Percentiles rank a stretch among this genome's conserved stretches.
These are phyloP conservation scores for Nakazawaea holstii DNA, from an alignment of 805 yeast genomes.

Conservation along the genomic window DNA sequence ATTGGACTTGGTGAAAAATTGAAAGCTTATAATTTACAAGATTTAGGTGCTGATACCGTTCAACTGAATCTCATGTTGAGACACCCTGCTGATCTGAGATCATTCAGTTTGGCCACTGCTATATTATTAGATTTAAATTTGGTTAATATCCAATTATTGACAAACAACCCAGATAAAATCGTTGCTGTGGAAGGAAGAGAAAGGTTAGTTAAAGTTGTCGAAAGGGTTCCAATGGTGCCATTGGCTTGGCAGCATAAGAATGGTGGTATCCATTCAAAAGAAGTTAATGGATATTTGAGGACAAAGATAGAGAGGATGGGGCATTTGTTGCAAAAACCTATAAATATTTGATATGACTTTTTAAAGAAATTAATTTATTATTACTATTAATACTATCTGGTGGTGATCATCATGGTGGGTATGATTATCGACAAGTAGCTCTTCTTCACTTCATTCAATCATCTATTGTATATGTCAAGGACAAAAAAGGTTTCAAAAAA, in stretches of 20 bases:
- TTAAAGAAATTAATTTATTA: neutral
- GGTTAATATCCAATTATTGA: conserved; percentile 64
- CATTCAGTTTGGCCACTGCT: conserved; percentile 90
- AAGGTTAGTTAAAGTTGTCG: conserved; percentile 66
- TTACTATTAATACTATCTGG: no score
- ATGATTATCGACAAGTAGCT: no score
- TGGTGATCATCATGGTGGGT: no score
- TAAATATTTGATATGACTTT: conserved; percentile 7
- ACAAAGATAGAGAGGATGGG: conserved; percentile 98
- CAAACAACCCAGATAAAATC: conserved; percentile 96
- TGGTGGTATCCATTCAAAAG: conserved; percentile 73
- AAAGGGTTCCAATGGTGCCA: conserved; percentile 96
- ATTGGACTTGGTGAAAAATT: conserved; percentile 97
- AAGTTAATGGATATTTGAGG: conserved; percentile 87
- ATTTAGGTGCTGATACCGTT: conserved; percentile 97
- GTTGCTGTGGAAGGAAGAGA: conserved; percentile 89
- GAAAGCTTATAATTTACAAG: conserved; percentile 95
- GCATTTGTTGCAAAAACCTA: conserved; percentile 60
- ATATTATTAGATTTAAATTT: conserved; percentile 81
- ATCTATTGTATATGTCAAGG: no score
- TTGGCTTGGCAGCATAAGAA: conserved; percentile 71
- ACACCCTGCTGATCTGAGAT: conserved; percentile 98
- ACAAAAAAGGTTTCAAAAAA: no score
- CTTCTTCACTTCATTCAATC: no score
- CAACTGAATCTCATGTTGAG: conserved; percentile 88